Evolutionary conservation across 257 asterid genomes (phyloP).

Genomic region (Solanum appendiculatum): DNA sequence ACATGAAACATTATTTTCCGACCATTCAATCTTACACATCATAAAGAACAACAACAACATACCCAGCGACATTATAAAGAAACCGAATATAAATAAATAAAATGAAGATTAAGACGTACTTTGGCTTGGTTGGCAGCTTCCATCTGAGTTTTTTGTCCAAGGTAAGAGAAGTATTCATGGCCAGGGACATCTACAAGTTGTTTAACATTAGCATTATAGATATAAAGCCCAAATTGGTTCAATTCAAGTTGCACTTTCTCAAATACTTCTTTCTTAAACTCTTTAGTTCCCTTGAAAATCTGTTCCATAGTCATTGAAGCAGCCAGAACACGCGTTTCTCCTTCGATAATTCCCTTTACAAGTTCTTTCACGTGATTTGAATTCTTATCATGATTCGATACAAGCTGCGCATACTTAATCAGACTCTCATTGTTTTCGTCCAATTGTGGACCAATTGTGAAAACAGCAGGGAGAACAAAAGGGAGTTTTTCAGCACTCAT

Average conservation of each 20-base stretch:
- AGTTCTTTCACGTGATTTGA: slow-evolving; percentile 47
- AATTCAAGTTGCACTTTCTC: slow-evolving; percentile 55
- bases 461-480: slow-evolving; percentile 59
- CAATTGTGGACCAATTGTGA: slow-evolving; percentile 56
- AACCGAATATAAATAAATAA: too few species aligned
- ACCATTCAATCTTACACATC: too few species aligned
- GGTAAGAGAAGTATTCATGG: slow-evolving; percentile 55
- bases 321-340: slow-evolving; percentile 56
- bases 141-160: slow-evolving; percentile 64
- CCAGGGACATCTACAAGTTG: slow-evolving; percentile 63
- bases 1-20: too few species aligned
- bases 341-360: slow-evolving; percentile 59
- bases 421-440: slow-evolving; percentile 29
- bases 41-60: too few species aligned
- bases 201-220: slow-evolving; percentile 58
- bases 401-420: slow-evolving; percentile 46
- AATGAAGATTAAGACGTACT: not conserved
- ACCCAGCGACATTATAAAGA: too few species aligned
- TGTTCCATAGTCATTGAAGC: slow-evolving; percentile 75
- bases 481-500: slow-evolving; percentile 76
- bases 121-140: slow-evolving; percentile 60
- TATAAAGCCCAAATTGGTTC: slow-evolving; percentile 46
- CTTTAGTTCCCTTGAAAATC: slow-evolving; percentile 48
- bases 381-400: slow-evolving; percentile 43
- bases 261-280: slow-evolving; percentile 48